Conservation (phyloP, 108 stramenopile species). For the Nitzschia inconspicua region DNA sequence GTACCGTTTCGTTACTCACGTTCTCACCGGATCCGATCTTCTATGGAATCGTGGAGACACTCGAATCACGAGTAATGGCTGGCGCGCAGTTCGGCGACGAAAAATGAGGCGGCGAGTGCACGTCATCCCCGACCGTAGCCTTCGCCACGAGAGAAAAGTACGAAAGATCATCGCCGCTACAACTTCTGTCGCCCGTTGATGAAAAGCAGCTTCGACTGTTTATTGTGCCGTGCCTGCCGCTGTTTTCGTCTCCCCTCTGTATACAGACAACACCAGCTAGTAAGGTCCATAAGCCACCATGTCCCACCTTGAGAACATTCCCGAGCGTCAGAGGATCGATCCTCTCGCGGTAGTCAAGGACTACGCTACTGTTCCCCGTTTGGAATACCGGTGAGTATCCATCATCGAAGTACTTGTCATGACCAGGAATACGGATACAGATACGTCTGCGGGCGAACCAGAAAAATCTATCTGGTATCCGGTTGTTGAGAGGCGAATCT, state of each 20-base stretch:
- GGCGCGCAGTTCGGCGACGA: no score
- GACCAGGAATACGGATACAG: no score
- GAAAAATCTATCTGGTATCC: background rate
- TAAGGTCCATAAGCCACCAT: constrained; percentile 19
- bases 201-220: background rate
- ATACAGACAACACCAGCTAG: background rate
- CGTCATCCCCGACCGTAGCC: background rate
- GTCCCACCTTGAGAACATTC: constrained; percentile 74
- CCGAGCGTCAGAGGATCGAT: constrained; percentile 76
- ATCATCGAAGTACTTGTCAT: no score
- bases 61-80: no score
- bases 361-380: constrained; percentile 83
- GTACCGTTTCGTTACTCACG: no score
- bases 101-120: background rate
- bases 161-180: no score
- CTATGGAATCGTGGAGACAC: no score
- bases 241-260: background rate
- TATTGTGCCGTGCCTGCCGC: background rate
- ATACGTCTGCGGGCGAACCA: no score
- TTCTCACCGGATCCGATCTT: no score
- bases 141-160: background rate
- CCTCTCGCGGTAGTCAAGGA: constrained; percentile 84
- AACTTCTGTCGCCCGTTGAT: no score
- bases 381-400: constrained; percentile 81
- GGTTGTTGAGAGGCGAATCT: no score